Evolutionary conservation across 2,329 filamentous ascomycete species (phyloP), one percentile per base, ranked within the genome.

Genomic region (Cylindrodendrum hubeiense): DNA sequence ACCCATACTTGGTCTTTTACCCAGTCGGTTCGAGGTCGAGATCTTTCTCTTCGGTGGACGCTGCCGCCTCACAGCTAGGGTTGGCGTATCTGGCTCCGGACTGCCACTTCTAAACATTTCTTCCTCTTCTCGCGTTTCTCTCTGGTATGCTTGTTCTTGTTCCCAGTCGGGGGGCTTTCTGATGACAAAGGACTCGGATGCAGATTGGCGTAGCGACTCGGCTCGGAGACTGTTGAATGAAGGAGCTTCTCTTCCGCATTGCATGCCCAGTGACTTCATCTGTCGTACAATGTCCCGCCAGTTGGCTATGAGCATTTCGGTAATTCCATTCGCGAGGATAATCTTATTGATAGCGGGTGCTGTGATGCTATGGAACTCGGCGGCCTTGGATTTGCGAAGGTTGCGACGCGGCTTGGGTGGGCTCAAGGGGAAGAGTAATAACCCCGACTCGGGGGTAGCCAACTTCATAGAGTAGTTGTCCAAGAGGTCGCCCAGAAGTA

Each of bases 281-380:
- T 92, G 86, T 41, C 84, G 81, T 46, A 90, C 87, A 12, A 91
- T 82, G 51, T 90, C 88, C 63, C 86, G 81, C 90, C 90, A 92
- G 67, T 91, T 85, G 1, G 84, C 80, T 52, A 92, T 87, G 5
- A 92, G 79, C 89, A 92, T 91, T 74, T 91, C 88, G 0, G 88
- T 81, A 30, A 92, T 85, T 33, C 79, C 79, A 64, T 89, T 90
- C 12, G 88, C 88, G 58, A 89, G 77, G 47, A 84, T 81, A 22
- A 90, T 81, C 68, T 88, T 90, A 78, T 90, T 84, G 19, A 90
- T 77, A 0, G 77, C 75, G 5, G 79, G 73, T 3, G 77, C 63
- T 0, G 73, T 67, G 2, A 62, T 15, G 9, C 49, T 49, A 4
- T 71, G 52, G 3, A 54, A 46, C n/a, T 65, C 65, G 6, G 50